These are phyloP conservation scores for Hyphodiscus sp. DNA, from an alignment of 2,329 filamentous ascomycete species.

Conservation along the genomic window DNA sequence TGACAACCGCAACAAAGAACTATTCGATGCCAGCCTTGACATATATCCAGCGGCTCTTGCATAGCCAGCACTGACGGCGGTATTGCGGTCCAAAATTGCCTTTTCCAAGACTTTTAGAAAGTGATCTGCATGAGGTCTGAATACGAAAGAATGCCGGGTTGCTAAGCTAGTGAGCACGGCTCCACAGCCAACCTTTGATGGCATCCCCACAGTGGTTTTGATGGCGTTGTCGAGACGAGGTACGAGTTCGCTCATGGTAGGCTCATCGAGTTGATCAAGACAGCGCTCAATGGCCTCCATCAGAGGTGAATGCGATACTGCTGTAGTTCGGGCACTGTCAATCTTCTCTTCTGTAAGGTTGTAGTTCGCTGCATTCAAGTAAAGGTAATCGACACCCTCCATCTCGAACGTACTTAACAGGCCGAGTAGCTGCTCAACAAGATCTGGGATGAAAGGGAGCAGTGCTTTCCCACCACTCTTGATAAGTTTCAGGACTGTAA, in stretches of 20 bases:
- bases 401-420: conserved; percentile 84
- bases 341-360: conserved; percentile 68
- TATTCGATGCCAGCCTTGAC: conserved; percentile 50
- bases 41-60: conserved; percentile 83
- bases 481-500: conserved; percentile 79
- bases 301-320: conserved; percentile 57
- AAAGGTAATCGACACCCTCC: conserved; percentile 84
- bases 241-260: conserved; percentile 68
- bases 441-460: conserved; percentile 71
- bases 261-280: conserved; percentile 73
- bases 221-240: conserved; percentile 70
- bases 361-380: conserved; percentile 77
- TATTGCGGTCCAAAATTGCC: conserved; percentile 82
- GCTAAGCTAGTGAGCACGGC: conserved; percentile 79
- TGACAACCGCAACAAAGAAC: conserved; percentile 45
- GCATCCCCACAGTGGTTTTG: conserved; percentile 81
- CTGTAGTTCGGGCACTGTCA: background rate
- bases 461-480: conserved; percentile 81
- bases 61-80: conserved; percentile 86
- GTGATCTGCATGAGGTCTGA: conserved; percentile 66
- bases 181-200: conserved; percentile 87
- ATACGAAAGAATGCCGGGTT: conserved; percentile 68
- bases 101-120: conserved; percentile 76
- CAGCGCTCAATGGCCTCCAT: conserved; percentile 89
- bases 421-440: conserved; percentile 74